A percentile compares a stretch with the other conserved stretches of the same genome.
phyloP scores from a whole-genome alignment of 331 rosid genomes.

The Acacia pycnantha region DNA sequence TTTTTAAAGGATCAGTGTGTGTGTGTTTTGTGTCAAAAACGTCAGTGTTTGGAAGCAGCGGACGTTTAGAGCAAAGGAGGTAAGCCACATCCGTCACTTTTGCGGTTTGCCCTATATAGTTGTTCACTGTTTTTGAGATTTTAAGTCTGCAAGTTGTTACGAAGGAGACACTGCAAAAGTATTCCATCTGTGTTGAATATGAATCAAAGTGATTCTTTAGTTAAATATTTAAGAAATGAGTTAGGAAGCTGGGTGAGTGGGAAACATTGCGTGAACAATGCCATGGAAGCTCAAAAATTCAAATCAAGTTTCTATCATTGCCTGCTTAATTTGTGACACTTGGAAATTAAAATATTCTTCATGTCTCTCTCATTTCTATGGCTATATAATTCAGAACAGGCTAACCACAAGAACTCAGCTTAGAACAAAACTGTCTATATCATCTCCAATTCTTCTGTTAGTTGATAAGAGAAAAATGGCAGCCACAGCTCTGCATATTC shows the following conservation, averaged over 20 bases:
- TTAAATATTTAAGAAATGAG: conserved; percentile 2
- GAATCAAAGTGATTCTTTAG: background rate
- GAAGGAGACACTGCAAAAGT: background rate
- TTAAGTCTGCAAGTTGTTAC: background rate
- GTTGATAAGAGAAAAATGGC: background rate
- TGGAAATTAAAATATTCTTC: background rate
- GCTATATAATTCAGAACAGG: background rate
- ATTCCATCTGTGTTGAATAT: background rate
- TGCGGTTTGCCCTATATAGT: background rate
- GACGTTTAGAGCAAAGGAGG: no score
- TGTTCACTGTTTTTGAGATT: background rate
- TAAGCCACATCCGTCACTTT: no score
- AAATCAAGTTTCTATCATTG: background rate
- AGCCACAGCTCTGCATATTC: conserved; percentile 10
- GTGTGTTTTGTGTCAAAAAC: no score
- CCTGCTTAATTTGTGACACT: background rate
- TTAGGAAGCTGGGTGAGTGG: background rate
- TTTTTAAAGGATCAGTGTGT: no score
- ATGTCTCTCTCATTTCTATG: conserved; percentile 4
- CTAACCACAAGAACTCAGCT: background rate
- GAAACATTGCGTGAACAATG: conserved; percentile 14
- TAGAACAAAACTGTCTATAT: background rate
- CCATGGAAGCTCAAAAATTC: background rate
- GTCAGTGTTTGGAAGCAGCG: no score
- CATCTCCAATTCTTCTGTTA: background rate